Conservation (phyloP, 139 green algal species). For the Chloropicon primus region DNA sequence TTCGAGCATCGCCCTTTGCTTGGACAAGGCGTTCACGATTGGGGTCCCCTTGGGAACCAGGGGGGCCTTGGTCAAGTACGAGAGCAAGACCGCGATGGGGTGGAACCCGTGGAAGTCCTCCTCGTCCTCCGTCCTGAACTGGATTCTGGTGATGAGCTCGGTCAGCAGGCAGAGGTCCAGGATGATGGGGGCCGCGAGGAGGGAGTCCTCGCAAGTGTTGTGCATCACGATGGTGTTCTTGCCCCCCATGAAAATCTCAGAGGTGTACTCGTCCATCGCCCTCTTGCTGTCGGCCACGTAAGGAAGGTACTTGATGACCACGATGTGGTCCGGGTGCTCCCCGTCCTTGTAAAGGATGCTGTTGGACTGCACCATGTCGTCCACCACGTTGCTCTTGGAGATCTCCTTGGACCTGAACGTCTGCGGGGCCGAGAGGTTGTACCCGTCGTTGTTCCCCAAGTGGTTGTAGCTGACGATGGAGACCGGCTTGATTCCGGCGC, state of each 20-base stretch:
- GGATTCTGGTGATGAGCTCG: slow-evolving; percentile 82
- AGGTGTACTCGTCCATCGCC: slow-evolving; percentile 98
- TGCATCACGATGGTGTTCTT: slow-evolving; percentile 97
- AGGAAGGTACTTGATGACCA: slow-evolving; percentile 99
- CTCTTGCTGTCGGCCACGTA: slow-evolving; percentile 95
- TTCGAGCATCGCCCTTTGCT: slow-evolving; percentile 95
- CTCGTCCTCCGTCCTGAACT: slow-evolving; percentile 66
- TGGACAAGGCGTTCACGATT: slow-evolving; percentile 90
- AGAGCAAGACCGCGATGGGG: slow-evolving; percentile 81
- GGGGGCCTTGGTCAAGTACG: slow-evolving; percentile 89
- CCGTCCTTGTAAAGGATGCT: slow-evolving; percentile 78
- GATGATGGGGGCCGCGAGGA: slow-evolving; percentile 96
- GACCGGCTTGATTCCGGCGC: slow-evolving; percentile 93
- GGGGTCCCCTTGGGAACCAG: slow-evolving; percentile 51
- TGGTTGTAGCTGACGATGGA: slow-evolving; percentile 99
- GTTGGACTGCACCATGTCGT: slow-evolving; percentile 97
- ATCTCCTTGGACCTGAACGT: slow-evolving; percentile 87
- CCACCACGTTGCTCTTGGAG: slow-evolving; percentile 94
- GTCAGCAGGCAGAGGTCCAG: slow-evolving; percentile 94
- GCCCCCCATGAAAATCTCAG: slow-evolving; percentile 88
- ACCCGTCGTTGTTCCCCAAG: slow-evolving; percentile 98
- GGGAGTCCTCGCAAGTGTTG: slow-evolving; percentile 98
- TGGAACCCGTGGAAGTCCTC: slow-evolving; percentile 67
- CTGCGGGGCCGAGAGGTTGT: slow-evolving; percentile 88
- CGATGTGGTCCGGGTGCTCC: slow-evolving; percentile 93